Evolutionary conservation across 139 green algal genomes (phyloP), one percentile per base, ranked within the genome.

Genomic region (Asterochloris sp.): DNA sequence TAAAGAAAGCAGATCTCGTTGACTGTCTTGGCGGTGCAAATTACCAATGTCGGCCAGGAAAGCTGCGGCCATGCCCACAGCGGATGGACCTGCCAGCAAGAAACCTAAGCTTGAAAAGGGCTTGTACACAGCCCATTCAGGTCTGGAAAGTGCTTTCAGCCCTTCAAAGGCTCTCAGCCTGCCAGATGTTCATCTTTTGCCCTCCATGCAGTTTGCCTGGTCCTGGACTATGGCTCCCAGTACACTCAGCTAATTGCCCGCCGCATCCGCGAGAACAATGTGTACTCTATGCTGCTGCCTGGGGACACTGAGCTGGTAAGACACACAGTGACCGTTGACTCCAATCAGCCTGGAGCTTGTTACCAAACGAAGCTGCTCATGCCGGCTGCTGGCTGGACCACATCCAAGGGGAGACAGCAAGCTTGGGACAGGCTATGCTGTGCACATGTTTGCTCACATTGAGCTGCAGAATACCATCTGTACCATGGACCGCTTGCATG

Each of bases 241-340:
- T 99, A 99, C 87, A 99, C 96, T 0, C 97, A 99, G 89, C 92
- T 99, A 0, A 99, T 99, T 82, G 91, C 94, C 0, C 87, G 97
- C 54, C 88, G 97, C 0, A 88, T 99, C 21, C 89, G 97, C 71
- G 97, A 99, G 84, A 88, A 97, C 16, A 87, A 89, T 16, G 92
- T 99, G 38, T 95, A 95, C 71, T 98, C 96, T 6, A 87, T 98
- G 79, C 89, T 98, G 54, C 84, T 99, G 29, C 95, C 97, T 63
- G 97, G 94, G 10, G 97, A 99, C 76, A 91, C 89, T 29, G 84
- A 78, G 0, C 79, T 98, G 91, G 95, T 98, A 79, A 73, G 89
- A 63, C 16, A 62, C 24, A 11, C 1, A 1, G 19, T 19, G 10
- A 29, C 16, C 28, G 23, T 24, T 28, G n/a, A 17, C 28, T 66